A percentile compares a stretch with the other conserved stretches of the same genome.
Evolutionary conservation across 2,329 filamentous ascomycete genomes (phyloP).

Genomic region (Ophiostoma perfectum): DNA sequence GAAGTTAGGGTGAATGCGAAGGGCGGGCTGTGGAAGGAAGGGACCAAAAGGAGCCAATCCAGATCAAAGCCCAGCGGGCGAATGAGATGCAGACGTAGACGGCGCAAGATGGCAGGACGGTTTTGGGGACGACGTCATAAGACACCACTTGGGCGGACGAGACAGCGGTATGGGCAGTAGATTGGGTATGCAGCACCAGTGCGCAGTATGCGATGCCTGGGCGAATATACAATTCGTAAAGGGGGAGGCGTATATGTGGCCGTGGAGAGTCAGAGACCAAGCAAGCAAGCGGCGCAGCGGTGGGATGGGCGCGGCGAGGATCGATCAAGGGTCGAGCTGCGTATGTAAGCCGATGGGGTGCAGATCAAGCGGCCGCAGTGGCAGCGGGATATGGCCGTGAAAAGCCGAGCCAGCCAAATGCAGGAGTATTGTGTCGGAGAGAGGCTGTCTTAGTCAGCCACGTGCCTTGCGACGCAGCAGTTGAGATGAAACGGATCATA

Average conservation of each 20-base stretch:
- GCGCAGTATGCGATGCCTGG: neutral
- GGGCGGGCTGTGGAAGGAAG: neutral
- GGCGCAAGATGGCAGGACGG: neutral
- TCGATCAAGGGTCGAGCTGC: neutral
- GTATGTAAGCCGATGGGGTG: slow-evolving; percentile 4
- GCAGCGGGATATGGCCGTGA: neutral
- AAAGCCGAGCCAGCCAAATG: neutral
- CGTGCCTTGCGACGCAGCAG: no score
- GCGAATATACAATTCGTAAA: neutral
- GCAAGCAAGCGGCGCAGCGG: neutral
- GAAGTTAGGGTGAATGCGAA: neutral
- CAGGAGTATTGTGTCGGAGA: neutral
- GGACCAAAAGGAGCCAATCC: neutral
- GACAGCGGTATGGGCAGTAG: neutral
- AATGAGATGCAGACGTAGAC: neutral
- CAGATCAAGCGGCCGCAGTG: neutral
- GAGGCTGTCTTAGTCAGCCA: neutral
- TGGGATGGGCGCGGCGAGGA: neutral
- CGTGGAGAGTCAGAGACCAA: neutral
- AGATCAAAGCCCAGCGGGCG: neutral
- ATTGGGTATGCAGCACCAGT: neutral
- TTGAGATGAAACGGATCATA: no score
- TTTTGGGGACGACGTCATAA: neutral
- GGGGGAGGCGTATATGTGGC: no score
- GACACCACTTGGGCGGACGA: neutral